Conservation (phyloP, 2,329 filamentous ascomycete species). For the Alternaria postmessia region DNA sequence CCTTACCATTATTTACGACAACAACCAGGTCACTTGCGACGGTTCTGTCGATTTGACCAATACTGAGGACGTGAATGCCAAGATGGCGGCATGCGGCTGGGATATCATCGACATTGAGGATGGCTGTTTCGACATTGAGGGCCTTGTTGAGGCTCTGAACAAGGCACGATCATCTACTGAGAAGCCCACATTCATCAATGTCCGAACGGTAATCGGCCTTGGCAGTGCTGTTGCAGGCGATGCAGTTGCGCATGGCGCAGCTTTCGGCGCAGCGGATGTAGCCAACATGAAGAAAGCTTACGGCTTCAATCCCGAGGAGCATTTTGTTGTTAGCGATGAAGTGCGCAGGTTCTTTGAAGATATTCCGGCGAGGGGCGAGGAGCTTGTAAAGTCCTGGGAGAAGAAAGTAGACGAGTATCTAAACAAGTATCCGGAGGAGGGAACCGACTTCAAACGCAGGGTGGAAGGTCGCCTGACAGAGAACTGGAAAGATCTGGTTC, state of each 20-base stretch:
- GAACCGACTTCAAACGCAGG: slow-evolving; percentile 58
- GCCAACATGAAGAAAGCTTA: slow-evolving; percentile 62
- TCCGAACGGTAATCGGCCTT: slow-evolving; percentile 65
- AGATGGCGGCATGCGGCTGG: slow-evolving; percentile 66
- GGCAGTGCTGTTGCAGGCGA: slow-evolving; percentile 62
- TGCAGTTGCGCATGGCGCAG: slow-evolving; percentile 65
- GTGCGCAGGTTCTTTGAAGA: slow-evolving; percentile 58
- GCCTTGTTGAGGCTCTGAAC: slow-evolving; percentile 58
- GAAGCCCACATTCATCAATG: slow-evolving; percentile 67
- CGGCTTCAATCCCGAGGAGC: slow-evolving; percentile 60
- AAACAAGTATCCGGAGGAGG: slow-evolving; percentile 58
- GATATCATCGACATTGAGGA: slow-evolving; percentile 63
- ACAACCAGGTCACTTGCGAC: slow-evolving; percentile 68
- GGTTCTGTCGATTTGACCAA: slow-evolving; percentile 64
- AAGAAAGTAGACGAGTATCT: slow-evolving; percentile 54
- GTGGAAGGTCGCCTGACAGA: slow-evolving; percentile 58
- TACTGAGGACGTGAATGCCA: slow-evolving; percentile 64
- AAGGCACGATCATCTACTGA: slow-evolving; percentile 54
- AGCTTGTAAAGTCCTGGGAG: slow-evolving; percentile 60
- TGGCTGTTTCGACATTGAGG: slow-evolving; percentile 61
- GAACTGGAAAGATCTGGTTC: slow-evolving; percentile 61
- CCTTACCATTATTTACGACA: slow-evolving; percentile 66
- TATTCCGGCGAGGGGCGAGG: slow-evolving; percentile 53
- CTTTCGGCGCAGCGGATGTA: slow-evolving; percentile 64
- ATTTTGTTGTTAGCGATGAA: slow-evolving; percentile 57